Evolutionary conservation across 2,329 filamentous ascomycete species (phyloP), one percentile per base, ranked within the genome.

Genomic region (Neoascochyta sp.): DNA sequence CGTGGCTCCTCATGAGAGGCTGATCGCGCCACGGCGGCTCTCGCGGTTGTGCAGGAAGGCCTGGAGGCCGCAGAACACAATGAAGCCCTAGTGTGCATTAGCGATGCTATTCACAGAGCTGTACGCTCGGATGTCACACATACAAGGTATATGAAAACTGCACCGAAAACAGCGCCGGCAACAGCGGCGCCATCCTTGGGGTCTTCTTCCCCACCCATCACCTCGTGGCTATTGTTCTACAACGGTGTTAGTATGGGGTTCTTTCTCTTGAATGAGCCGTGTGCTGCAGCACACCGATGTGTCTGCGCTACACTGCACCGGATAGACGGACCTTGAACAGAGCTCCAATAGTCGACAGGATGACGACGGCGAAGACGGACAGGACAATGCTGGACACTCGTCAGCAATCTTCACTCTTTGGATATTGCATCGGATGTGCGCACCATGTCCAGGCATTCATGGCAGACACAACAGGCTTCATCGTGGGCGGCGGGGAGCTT

Each of bases 401-500:
- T 54, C 41, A 59, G 47, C 39, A 12, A 18, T 8, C 15, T 31
- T 8, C 29, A 7, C 10, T 27, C 14, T 25, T 17, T 29, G 22
- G 22, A 6, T 13, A 7, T 19, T n/a, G 7, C 20, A 21, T 17
- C 1, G 27, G 14, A 2, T 30, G 2, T n/a, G 64, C 79, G 60
- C 73, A 95, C 89, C 89, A 95, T 71, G 81, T 86, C 88, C 89
- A 95, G 58, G 89, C 90, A 70, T 94, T 89, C 70, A 89, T 77
- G 48, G 87, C 82, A 60, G 86, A 84, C 52, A 96, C 86, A 61
- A 96, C 73, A 50, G 90, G 89, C 81, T 95, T 95, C 89, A 95
- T 95, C 60, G 25, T 51, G 45, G 47, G 40, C 47, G 45, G 22
- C 20, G 44, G 23, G 11, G 21, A 36, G 35, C 32, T 39, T 29